phyloP scores from a whole-genome alignment of 345 rosid species.

The Garcia nutans region DNA sequence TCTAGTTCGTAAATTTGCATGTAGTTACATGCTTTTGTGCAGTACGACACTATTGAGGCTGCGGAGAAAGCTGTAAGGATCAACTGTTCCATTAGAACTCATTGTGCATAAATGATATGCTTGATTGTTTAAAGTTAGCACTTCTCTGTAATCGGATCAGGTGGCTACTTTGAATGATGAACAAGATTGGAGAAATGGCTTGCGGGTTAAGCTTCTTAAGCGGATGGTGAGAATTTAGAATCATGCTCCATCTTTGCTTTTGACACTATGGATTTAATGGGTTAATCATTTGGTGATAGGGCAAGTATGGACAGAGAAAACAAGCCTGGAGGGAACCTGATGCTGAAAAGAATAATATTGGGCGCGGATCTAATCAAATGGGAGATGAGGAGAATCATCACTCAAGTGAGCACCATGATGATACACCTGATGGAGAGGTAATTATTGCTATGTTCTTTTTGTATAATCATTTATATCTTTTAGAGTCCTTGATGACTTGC shows the following conservation, averaged over 20 bases:
- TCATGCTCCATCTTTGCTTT: neutral
- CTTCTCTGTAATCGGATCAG: conserved; percentile 45
- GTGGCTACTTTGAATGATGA: conserved; percentile 70
- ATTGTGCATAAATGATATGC: conserved; percentile 4
- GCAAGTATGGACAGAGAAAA: conserved; percentile 55
- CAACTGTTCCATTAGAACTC: neutral
- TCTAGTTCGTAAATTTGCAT: conserved; percentile 18
- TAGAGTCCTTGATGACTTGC: too few relatives aligned
- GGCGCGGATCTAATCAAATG: conserved; percentile 41
- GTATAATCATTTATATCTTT: too few relatives aligned
- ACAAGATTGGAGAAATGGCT: conserved; percentile 91
- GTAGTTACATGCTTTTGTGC: conserved; percentile 85
- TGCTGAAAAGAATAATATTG: conserved; percentile 44
- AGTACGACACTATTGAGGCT: conserved; percentile 75
- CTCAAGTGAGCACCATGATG: conserved; percentile 49
- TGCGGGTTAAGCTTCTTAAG: conserved; percentile 78
- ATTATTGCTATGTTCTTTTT: neutral
- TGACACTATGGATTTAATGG: neutral
- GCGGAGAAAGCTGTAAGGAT: conserved; percentile 88
- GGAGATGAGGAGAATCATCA: conserved; percentile 53
- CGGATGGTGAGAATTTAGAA: conserved; percentile 42
- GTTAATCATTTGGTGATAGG: conserved; percentile 34
- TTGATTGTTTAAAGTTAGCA: conserved; percentile 6
- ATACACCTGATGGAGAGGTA: conserved; percentile 64
- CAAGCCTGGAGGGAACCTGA: conserved; percentile 58